Conservation (phyloP, 257 asterid species). For the Solanum bukasovii region DNA sequence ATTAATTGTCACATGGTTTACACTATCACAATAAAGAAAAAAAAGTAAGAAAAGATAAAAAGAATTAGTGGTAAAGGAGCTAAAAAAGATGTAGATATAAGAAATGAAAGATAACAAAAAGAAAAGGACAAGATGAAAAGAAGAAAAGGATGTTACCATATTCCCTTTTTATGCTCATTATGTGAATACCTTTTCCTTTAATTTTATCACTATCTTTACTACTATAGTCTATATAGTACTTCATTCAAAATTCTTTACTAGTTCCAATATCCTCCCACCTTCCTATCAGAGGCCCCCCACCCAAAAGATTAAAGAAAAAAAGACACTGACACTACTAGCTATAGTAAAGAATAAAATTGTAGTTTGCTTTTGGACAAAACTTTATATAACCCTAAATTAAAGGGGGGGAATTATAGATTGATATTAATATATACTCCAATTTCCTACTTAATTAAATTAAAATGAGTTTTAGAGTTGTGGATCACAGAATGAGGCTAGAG, state of each 20-base stretch:
- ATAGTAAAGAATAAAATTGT: neutral
- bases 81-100: slow-evolving; percentile 1
- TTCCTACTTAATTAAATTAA: neutral
- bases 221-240: neutral
- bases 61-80: slow-evolving; percentile 18
- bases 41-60: neutral
- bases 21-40: slow-evolving; percentile 27
- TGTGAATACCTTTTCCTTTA: neutral
- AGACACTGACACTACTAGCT: neutral
- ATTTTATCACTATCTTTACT: neutral
- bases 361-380: neutral
- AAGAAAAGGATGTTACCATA: slow-evolving; percentile 15
- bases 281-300: neutral
- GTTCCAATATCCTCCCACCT: neutral
- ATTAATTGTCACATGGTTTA: slow-evolving; percentile 22
- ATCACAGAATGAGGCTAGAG: neutral
- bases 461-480: neutral
- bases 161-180: slow-evolving; percentile 7
- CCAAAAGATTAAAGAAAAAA: neutral
- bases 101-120: slow-evolving; percentile 18
- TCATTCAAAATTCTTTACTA: neutral
- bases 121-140: slow-evolving; percentile 18
- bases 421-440: neutral
- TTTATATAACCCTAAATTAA: neutral
- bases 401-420: neutral